Evolutionary conservation across 768 basidiomycete species (phyloP).

Genomic region (Candolleomyces aberdarensis): DNA sequence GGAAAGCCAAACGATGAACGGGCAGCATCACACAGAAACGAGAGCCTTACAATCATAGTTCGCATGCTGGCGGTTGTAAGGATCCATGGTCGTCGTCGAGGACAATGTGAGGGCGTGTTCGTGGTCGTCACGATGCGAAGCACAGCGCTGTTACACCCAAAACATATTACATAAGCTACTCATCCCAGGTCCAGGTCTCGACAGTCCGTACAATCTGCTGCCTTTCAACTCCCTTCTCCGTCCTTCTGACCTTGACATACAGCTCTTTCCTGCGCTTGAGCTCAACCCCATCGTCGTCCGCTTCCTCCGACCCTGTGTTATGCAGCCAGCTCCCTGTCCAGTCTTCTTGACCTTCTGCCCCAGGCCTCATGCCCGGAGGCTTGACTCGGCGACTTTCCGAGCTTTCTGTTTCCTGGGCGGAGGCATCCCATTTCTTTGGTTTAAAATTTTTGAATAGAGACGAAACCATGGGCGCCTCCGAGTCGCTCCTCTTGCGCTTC

Average conservation of each 20-base stretch:
- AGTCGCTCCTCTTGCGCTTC: constrained; percentile 44
- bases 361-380: constrained; percentile 33
- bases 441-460: constrained; percentile 61
- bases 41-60: not conserved
- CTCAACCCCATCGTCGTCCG: constrained; percentile 20
- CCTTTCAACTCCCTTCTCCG: constrained; percentile 56
- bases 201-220: constrained; percentile 67
- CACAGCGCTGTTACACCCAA: constrained; percentile 5
- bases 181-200: constrained; percentile 66
- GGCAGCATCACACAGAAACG: not conserved
- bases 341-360: constrained; percentile 22
- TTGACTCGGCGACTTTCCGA: constrained; percentile 31
- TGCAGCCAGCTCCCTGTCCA: constrained; percentile 32
- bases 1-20: constrained; percentile 1
- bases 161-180: constrained; percentile 12
- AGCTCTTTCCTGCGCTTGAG: constrained; percentile 9
- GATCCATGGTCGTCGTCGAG: constrained; percentile 3
- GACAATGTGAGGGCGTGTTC: not conserved
- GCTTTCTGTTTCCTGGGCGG: constrained; percentile 40
- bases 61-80: constrained; percentile 6
- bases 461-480: constrained; percentile 15
- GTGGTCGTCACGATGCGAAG: constrained; percentile 20
- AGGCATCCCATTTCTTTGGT: constrained; percentile 63
- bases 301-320: constrained; percentile 34
- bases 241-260: constrained; percentile 54